A percentile compares a stretch with the other conserved stretches of the same genome.
These are phyloP conservation scores for Huntiella decipiens DNA, from an alignment of 2,329 filamentous ascomycete genomes.

Conservation along the genomic window DNA sequence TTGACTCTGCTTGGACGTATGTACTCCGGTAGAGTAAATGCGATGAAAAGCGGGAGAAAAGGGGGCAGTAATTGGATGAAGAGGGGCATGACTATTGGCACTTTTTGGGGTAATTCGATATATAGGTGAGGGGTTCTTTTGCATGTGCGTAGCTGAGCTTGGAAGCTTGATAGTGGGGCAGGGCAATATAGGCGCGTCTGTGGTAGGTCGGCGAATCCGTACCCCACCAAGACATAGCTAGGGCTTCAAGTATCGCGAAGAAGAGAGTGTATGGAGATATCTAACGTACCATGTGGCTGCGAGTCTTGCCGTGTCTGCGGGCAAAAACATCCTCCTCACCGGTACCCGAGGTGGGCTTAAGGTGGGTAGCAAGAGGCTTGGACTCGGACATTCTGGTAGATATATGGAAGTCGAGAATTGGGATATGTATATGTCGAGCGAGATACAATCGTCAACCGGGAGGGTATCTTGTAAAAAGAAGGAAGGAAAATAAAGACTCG, in stretches of 20 bases:
- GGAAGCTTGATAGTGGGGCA: background rate
- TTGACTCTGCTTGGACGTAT: background rate
- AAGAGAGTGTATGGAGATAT: no score
- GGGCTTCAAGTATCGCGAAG: no score
- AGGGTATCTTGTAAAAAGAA: background rate
- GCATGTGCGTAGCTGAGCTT: background rate
- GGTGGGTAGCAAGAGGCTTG: constrained; percentile 60
- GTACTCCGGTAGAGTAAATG: no score
- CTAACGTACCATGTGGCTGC: constrained; percentile 53
- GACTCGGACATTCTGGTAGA: constrained; percentile 43
- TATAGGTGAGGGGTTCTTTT: no score
- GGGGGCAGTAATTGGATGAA: no score
- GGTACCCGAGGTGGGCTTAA: constrained; percentile 39
- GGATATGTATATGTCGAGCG: constrained; percentile 8
- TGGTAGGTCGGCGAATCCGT: no score
- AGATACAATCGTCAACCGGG: constrained; percentile 1
- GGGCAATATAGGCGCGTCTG: no score
- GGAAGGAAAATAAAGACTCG: background rate
- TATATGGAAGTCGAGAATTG: constrained; percentile 1
- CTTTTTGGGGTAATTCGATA: no score
- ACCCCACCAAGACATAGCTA: no score
- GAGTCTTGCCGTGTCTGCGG: constrained; percentile 68
- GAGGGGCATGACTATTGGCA: no score
- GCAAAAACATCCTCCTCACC: constrained; percentile 20
- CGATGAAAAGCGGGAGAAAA: no score